Percentiles rank a stretch among this genome's conserved stretches.
These are phyloP conservation scores for Hepatocystis sp. DNA, from an alignment of 169 alveolate species.

Conservation along the genomic window DNA sequence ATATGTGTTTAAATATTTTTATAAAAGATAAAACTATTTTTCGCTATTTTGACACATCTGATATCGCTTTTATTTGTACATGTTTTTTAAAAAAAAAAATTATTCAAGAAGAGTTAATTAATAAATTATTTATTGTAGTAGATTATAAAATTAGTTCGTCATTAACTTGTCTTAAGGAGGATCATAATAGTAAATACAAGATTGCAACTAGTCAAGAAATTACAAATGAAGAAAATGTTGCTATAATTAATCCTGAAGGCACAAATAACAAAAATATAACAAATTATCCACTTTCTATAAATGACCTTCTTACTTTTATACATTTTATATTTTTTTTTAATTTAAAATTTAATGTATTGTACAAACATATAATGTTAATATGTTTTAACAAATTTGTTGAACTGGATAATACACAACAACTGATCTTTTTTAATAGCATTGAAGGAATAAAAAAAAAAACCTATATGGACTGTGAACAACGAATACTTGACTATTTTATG, in stretches of 20 bases:
- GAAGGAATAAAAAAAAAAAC: conserved; percentile 31
- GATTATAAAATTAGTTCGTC: not conserved
- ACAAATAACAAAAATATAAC: no score
- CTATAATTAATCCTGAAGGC: no score
- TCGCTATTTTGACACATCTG: conserved; percentile 10
- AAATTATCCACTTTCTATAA: conserved; percentile 15
- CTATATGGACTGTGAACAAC: not conserved
- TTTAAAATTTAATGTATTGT: conserved; percentile 14
- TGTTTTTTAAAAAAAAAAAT: conserved; percentile 38
- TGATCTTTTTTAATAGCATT: conserved; percentile 39
- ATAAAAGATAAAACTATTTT: conserved; percentile 19
- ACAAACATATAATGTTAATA: conserved; percentile 10
- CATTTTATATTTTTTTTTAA: conserved; percentile 38
- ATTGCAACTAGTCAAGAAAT: no score
- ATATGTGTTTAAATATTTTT: conserved; percentile 17
- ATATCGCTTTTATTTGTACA: conserved; percentile 45
- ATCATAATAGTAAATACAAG: no score
- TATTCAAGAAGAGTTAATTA: conserved; percentile 9
- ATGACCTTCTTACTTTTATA: conserved; percentile 33
- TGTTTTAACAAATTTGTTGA: conserved; percentile 16
- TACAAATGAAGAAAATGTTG: no score
- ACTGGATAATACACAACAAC: conserved; percentile 43
- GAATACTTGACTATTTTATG: conserved; percentile 34
- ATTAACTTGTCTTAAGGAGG: no score
- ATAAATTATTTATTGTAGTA: conserved; percentile 9